phyloP scores from a whole-genome alignment of 2,329 filamentous ascomycete species.

The Pseudopyricularia javanii region DNA sequence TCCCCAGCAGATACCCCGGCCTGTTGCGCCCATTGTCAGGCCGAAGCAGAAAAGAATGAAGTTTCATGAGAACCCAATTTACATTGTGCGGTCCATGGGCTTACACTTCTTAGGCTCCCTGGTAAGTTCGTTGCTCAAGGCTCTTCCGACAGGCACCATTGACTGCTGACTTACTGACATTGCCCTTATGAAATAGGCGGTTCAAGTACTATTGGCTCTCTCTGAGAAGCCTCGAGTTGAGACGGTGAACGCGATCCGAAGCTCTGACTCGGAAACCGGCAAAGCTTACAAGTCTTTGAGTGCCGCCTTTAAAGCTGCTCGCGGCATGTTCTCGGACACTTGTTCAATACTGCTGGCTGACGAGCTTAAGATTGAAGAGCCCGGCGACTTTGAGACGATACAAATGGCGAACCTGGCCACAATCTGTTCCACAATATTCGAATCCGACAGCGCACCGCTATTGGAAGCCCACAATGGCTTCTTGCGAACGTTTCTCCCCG shows the following conservation, averaged over 20 bases:
- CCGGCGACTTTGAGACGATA: slow-evolving; percentile 24
- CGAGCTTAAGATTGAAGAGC: slow-evolving; percentile 24
- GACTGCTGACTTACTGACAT: background rate
- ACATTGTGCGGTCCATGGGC: slow-evolving; percentile 22
- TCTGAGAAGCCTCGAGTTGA: slow-evolving; percentile 19
- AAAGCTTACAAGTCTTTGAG: slow-evolving; percentile 20
- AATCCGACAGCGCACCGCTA: slow-evolving; percentile 23
- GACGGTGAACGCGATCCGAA: slow-evolving; percentile 15
- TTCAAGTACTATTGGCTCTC: slow-evolving; percentile 23
- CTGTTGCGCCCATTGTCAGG: slow-evolving; percentile 1
- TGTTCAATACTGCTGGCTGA: slow-evolving; percentile 19
- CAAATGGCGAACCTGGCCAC: slow-evolving; percentile 37
- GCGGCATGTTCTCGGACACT: slow-evolving; percentile 19
- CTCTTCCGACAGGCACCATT: background rate
- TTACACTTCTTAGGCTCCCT: slow-evolving; percentile 20
- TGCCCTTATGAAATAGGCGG: slow-evolving; percentile 11
- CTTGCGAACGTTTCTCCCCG: slow-evolving; percentile 27
- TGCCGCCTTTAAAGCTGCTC: slow-evolving; percentile 17
- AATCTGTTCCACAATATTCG: slow-evolving; percentile 26
- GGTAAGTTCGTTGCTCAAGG: slow-evolving; percentile 7
- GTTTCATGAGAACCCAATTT: slow-evolving; percentile 18
- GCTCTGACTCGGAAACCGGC: slow-evolving; percentile 17
- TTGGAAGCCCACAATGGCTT: slow-evolving; percentile 31
- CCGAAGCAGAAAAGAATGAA: slow-evolving; percentile 18
- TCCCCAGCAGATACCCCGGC: background rate